Conservation (phyloP, 192 early-diverging fungal genomes). For the Backusella australiensis region DNA sequence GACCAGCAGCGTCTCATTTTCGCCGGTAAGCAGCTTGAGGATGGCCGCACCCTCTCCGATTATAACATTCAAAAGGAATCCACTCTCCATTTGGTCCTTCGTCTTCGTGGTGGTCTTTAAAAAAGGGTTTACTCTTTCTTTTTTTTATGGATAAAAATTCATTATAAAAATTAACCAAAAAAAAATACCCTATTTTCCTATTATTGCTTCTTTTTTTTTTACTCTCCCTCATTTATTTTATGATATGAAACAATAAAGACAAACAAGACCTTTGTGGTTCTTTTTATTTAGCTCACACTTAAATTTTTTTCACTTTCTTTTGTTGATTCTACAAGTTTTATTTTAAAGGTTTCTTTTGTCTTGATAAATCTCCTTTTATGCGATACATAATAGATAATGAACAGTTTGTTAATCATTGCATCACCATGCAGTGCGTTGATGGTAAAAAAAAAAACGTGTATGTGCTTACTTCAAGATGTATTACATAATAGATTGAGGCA, state of each 20-base stretch:
- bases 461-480: not conserved
- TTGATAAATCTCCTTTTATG: constrained; percentile 24
- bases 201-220: not conserved
- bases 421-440: not conserved
- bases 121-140: not conserved
- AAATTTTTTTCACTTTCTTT: not conserved
- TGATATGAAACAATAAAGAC: not conserved
- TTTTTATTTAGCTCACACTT: not conserved
- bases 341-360: not conserved
- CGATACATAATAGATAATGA: not conserved
- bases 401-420: not conserved
- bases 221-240: not conserved
- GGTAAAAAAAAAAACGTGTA: not conserved
- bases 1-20: constrained; percentile 82
- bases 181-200: not conserved
- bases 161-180: not conserved
- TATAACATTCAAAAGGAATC: constrained; percentile 86
- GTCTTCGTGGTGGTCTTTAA: constrained; percentile 71
- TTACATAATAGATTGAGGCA: not conserved
- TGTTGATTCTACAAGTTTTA: not conserved
- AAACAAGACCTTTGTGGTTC: not conserved
- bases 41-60: constrained; percentile 65
- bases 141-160: not conserved
- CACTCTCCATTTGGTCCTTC: constrained; percentile 71
- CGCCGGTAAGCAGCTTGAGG: constrained; percentile 81